A percentile compares a stretch with the other conserved stretches of the same genome.
Evolutionary conservation across 495 filamentous ascomycete genomes (phyloP).

Genomic region (Platismatia glauca): DNA sequence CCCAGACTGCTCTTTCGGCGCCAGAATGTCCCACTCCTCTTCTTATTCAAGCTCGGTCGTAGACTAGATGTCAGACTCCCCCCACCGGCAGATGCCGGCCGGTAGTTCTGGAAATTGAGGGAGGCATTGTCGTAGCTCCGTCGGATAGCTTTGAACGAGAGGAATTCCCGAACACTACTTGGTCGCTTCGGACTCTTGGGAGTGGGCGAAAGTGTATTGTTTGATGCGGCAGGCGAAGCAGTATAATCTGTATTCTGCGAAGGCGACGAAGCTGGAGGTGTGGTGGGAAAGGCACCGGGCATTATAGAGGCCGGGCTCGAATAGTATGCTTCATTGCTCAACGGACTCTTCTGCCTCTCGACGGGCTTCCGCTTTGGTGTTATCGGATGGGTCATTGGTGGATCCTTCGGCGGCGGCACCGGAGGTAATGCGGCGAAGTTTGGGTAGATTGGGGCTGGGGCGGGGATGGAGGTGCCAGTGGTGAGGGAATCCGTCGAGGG

Average conservation of each 20-base stretch:
- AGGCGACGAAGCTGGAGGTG: slow-evolving; percentile 14
- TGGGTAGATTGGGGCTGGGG: slow-evolving; percentile 9
- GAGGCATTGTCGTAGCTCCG: slow-evolving; percentile 6
- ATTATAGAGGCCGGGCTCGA: slow-evolving; percentile 18
- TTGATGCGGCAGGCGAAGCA: neutral
- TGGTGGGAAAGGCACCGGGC: slow-evolving; percentile 23
- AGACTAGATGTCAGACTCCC: slow-evolving; percentile 24
- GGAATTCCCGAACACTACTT: slow-evolving; percentile 17
- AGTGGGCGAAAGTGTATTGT: neutral
- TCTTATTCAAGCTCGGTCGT: slow-evolving; percentile 15
- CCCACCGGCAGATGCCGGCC: slow-evolving; percentile 32
- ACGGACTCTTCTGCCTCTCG: slow-evolving; percentile 20
- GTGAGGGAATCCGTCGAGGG: slow-evolving; percentile 12
- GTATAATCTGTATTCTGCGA: neutral
- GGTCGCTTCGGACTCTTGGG: slow-evolving; percentile 15
- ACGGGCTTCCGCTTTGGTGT: slow-evolving; percentile 19
- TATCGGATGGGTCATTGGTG: slow-evolving; percentile 1
- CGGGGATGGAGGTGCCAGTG: slow-evolving; percentile 12
- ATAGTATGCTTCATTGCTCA: slow-evolving; percentile 19
- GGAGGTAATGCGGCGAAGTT: slow-evolving; percentile 10
- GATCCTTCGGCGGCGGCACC: slow-evolving; percentile 16
- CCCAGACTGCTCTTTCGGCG: slow-evolving; percentile 20
- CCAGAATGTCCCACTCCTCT: slow-evolving; percentile 23
- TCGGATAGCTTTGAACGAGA: slow-evolving; percentile 19
- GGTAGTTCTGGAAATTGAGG: neutral